phyloP scores from a whole-genome alignment of 2,329 filamentous ascomycete genomes.

The Fusarium begoniae region DNA sequence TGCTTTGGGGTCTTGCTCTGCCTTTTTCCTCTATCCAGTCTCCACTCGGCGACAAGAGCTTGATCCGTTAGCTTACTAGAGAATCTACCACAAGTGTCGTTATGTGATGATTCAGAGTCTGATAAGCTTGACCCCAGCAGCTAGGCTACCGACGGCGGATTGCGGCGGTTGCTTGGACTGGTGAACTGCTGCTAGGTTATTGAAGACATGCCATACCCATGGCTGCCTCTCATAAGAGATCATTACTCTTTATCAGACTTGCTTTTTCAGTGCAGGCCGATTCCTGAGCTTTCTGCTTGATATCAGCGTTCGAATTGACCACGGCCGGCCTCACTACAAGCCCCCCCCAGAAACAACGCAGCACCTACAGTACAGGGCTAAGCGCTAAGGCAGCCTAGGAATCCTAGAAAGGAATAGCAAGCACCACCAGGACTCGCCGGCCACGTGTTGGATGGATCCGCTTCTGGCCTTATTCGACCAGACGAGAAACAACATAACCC shows the following conservation, averaged over 20 bases:
- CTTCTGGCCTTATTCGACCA: slow-evolving; percentile 35
- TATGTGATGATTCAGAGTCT: slow-evolving; percentile 20
- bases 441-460: slow-evolving; percentile 42
- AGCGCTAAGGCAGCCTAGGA: slow-evolving; percentile 13
- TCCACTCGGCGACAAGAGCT: slow-evolving; percentile 12
- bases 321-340: neutral
- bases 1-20: neutral
- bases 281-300: slow-evolving; percentile 6
- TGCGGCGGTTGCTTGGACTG: neutral
- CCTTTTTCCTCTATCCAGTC: neutral
- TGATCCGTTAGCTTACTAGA: slow-evolving; percentile 13
- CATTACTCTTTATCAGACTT: neutral
- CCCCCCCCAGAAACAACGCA: slow-evolving; percentile 5
- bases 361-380: slow-evolving; percentile 21
- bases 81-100: slow-evolving; percentile 6
- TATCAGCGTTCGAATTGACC: neutral
- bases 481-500: slow-evolving; percentile 34
- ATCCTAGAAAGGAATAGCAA: slow-evolving; percentile 19
- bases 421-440: slow-evolving; percentile 25
- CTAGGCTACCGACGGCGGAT: neutral
- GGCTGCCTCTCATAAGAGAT: neutral
- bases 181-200: neutral
- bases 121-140: neutral
- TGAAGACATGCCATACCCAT: neutral
- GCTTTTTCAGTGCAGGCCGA: slow-evolving; percentile 8